Conservation (phyloP, 2,329 filamentous ascomycete genomes). For the Aaosphaeria pasadenensis region DNA sequence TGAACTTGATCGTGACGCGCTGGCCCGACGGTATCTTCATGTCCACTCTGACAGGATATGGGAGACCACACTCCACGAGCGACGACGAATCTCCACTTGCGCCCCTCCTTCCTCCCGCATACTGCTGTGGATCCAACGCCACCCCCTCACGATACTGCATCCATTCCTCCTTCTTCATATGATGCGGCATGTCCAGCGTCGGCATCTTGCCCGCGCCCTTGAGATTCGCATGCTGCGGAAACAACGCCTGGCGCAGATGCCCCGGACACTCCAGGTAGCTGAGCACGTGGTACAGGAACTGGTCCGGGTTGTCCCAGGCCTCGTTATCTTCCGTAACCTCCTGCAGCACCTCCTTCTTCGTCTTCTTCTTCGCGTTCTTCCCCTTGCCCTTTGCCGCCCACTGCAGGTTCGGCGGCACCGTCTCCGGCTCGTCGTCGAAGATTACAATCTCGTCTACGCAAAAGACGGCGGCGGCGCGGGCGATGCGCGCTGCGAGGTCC, state of each 20-base stretch:
- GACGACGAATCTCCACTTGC: conserved; percentile 46
- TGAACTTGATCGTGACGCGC: conserved; percentile 69
- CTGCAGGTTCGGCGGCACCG: conserved; percentile 6
- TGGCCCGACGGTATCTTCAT: conserved; percentile 66
- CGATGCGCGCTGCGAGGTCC: conserved; percentile 69
- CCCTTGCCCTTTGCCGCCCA: conserved; percentile 1
- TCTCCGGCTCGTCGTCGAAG: conserved; percentile 66
- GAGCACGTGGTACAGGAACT: conserved; percentile 76
- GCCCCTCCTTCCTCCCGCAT: not conserved
- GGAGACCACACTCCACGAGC: conserved; percentile 42
- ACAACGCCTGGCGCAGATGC: conserved; percentile 71
- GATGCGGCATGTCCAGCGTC: conserved; percentile 81
- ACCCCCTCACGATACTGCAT: conserved; percentile 78
- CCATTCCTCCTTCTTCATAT: conserved; percentile 73
- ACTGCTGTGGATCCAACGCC: conserved; percentile 43
- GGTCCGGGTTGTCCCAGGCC: conserved; percentile 68
- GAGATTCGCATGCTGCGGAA: conserved; percentile 76
- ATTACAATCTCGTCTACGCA: conserved; percentile 80
- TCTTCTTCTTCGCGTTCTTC: conserved; percentile 25
- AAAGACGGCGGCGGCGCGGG: conserved; percentile 78
- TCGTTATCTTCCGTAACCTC: conserved; percentile 41
- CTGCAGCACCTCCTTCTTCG: conserved; percentile 41
- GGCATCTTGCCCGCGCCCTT: conserved; percentile 70
- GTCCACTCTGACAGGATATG: conserved; percentile 50
- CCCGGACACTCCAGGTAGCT: conserved; percentile 82